Base-by-base conservation (phyloP, 2,329 filamentous ascomycete genomes). In the Chaetomium globosum region DNA sequence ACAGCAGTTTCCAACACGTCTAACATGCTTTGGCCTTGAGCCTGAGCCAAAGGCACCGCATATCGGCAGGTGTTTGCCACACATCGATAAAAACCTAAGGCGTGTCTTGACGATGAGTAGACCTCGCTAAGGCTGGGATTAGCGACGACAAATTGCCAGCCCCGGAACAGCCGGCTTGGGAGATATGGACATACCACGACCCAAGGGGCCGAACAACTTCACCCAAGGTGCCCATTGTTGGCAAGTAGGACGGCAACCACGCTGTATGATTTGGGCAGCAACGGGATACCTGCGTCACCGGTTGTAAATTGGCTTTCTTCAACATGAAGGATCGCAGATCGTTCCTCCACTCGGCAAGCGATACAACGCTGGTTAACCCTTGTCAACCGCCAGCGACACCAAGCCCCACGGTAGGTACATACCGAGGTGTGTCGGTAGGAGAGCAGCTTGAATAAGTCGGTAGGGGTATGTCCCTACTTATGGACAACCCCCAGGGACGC, bases 61-160 rank as follows among this genome's bases (percentile, higher is more conserved):
- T 85, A 85, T 46, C 78, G 79, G 48, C 79, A 79, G 12, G 81
- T 80, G 36, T 80, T 76, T 53, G 76, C 74, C 13, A 85, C 81
- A 55, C 79, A 79, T 63, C 77, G 77, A 69, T 83, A 82, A 53
- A 84, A 71, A 36, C 80, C 81, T 4, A 84, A 72, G 3, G 75
- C 71, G 67, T 84, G 81, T 2, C 82, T 79, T 6, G 79, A 75
- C 2, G 82, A 79, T 6, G 78, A 82, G 69, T 74, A 82, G 48
- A 76, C 73, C 67, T 83, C 81, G 55, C 81, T 82, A 63, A 4
- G 48, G 7, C 19, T 3, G 3, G 19, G 13, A 23, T 64, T 48
- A 58, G 61, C 48, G 39, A 39, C 7, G 16, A 8, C 23, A 3
- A n/a, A 49, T 26, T 1, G 8, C n/a, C 8, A 23, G 12, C 2